Percentiles rank a stretch among this genome's conserved stretches.
Evolutionary conservation across 441 rosid species (phyloP).

Genomic region (California macrophylla): DNA sequence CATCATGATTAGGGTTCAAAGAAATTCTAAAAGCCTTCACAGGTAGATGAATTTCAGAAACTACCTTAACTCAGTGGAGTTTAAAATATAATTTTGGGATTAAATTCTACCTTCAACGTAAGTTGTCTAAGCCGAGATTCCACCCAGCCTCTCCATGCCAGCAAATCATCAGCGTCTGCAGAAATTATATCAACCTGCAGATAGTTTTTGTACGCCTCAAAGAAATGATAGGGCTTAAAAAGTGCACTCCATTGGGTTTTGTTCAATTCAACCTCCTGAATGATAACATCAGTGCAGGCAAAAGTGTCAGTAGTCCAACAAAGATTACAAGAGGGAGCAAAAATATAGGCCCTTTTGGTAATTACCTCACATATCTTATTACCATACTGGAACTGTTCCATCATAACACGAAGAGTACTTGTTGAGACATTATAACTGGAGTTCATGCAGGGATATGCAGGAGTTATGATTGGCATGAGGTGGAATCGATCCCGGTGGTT

Average conservation of each 20-base stretch:
- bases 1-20: not conserved
- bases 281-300: conserved; percentile 2
- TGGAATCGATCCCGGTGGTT: conserved; percentile 51
- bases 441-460: conserved; percentile 72
- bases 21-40: not conserved
- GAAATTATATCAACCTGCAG: conserved; percentile 55
- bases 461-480: conserved; percentile 66
- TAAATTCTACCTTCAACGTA: conserved; percentile 40
- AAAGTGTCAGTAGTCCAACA: not conserved
- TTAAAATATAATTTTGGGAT: not conserved
- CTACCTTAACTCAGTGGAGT: not conserved
- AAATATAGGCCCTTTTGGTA: not conserved
- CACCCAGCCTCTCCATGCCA: conserved; percentile 69
- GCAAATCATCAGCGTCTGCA: conserved; percentile 46
- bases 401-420: conserved; percentile 55
- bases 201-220: conserved; percentile 57
- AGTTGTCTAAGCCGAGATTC: conserved; percentile 65
- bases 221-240: conserved; percentile 55
- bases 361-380: conserved; percentile 51
- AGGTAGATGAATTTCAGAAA: not conserved
- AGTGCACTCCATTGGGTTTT: conserved; percentile 47
- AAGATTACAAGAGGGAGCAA: not conserved
- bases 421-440: conserved; percentile 64
- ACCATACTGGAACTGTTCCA: conserved; percentile 57
- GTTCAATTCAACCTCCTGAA: conserved; percentile 51